These are phyloP conservation scores for Boletus huronensis DNA, from an alignment of 768 basidiomycete species.

Conservation along the genomic window DNA sequence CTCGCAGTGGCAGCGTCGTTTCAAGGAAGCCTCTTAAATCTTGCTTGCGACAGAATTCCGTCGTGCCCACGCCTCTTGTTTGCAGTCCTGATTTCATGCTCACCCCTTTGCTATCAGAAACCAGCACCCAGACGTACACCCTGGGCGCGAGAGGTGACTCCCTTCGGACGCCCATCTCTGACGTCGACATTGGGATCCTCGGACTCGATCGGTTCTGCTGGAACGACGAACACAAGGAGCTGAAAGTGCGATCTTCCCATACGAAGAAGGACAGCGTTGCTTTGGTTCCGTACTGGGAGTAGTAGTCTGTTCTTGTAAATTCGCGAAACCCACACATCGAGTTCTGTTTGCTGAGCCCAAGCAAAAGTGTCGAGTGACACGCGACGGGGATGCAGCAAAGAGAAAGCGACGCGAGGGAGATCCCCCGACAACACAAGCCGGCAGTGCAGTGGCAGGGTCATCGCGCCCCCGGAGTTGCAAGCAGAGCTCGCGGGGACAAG, in stretches of 20 bases:
- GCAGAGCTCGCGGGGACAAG: conserved; percentile 35
- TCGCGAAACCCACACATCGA: too few relatives aligned
- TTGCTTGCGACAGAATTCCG: conserved; percentile 6
- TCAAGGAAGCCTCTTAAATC: conserved; percentile 12
- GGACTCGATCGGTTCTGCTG: conserved; percentile 26
- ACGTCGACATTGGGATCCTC: conserved; percentile 22
- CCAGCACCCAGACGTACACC: neutral
- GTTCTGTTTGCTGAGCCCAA: conserved; percentile 14
- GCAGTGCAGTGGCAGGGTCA: conserved; percentile 40
- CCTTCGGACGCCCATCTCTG: conserved; percentile 17
- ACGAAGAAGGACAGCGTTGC: conserved; percentile 21
- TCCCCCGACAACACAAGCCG: conserved; percentile 66
- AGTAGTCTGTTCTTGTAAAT: too few relatives aligned
- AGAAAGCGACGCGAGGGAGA: conserved; percentile 21
- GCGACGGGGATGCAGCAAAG: conserved; percentile 2
- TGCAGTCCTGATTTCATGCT: neutral
- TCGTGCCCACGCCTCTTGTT: neutral
- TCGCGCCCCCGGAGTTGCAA: conserved; percentile 40
- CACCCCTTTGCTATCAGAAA: neutral
- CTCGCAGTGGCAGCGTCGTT: neutral
- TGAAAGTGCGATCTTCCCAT: conserved; percentile 9
- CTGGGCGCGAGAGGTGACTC: conserved; percentile 4
- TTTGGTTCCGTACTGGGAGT: conserved; percentile 9
- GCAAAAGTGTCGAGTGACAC: conserved; percentile 3
- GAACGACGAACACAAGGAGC: conserved; percentile 15